Evolutionary conservation across 192 early-diverging fungal species (phyloP), one percentile per base, ranked within the genome.

Genomic region (Mortierella hygrophila): DNA sequence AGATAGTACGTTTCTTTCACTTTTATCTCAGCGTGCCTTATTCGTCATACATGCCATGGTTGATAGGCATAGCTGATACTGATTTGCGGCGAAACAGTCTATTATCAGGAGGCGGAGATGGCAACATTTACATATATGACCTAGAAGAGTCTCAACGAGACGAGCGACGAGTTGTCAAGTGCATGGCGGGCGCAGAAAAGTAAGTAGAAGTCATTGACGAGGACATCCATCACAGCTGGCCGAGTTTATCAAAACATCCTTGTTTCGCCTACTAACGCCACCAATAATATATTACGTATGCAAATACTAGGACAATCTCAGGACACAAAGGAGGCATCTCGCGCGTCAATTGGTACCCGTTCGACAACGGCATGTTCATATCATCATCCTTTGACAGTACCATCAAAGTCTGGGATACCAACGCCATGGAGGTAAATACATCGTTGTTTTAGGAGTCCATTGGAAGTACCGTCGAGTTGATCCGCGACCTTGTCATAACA

Each of bases 331-430:
- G 91, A 74, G 90, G 91, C 9, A 89, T 98, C 5, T 93, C 96
- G 7, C 89, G 89, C 55, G 90, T 96, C 0, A 85, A 89, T 6
- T 98, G 97, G 97, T 97, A 95, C 80, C 94, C 96, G 6, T 90
- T 93, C 60, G 96, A 97, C 86, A 94, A 92, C 21, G 97, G 96
- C 47, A 91, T 97, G 90, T 97, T 97, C 85, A 93, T 94, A 0
- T 94, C 93, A 2, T 92, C 93, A 0, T 96, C 96, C 0, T 94
- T 94, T 76, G 97, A 98, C 83, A 83, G 90, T 46, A 94, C 94
- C 0, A 77, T 97, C 23, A 93, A 94, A 52, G 91, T 96, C 21
- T 97, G 96, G 96, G 96, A 98, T 68, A 94, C 97, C 5, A 91
- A 91, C 75, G 69, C 88, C 16, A 91, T 98, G 94, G 77, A 92